A percentile compares a stretch with the other conserved stretches of the same genome.
These are phyloP conservation scores for Annulohypoxylon truncatum DNA, from an alignment of 2,329 filamentous ascomycete species.

Conservation along the genomic window DNA sequence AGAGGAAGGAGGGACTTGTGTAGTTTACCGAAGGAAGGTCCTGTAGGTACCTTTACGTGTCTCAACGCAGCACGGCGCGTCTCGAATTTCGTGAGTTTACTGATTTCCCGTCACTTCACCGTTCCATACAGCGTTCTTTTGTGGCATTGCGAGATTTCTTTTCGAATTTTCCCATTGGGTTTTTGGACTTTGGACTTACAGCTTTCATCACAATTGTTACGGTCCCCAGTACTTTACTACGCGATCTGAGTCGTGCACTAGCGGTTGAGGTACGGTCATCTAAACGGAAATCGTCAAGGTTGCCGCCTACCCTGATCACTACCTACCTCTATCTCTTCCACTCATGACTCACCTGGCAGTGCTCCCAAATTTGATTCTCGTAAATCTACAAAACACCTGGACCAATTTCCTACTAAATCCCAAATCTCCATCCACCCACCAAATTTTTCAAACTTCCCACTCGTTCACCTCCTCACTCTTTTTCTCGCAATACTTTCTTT, in stretches of 20 bases:
- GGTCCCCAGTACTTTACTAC: background rate
- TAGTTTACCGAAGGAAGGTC: background rate
- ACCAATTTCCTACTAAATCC: background rate
- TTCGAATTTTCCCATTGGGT: background rate
- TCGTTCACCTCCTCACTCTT: background rate
- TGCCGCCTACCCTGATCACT: background rate
- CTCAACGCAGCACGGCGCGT: background rate
- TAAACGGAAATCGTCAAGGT: background rate
- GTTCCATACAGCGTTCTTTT: slow-evolving; percentile 13
- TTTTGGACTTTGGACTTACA: slow-evolving; percentile 17
- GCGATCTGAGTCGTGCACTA: background rate
- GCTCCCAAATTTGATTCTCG: background rate
- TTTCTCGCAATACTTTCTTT: background rate
- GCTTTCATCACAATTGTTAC: slow-evolving; percentile 4
- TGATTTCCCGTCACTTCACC: background rate
- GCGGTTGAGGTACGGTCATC: slow-evolving; percentile 1
- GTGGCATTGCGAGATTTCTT: slow-evolving; percentile 3
- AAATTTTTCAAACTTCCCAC: background rate
- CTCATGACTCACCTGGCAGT: background rate
- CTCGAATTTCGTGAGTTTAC: background rate
- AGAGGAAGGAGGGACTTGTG: no score
- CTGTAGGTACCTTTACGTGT: background rate
- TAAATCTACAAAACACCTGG: background rate
- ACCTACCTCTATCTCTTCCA: background rate
- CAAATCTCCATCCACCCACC: background rate